A percentile compares a stretch with the other conserved stretches of the same genome.
Conservation (phyloP, 768 basidiomycete genomes). For the Pholiota molesta region DNA sequence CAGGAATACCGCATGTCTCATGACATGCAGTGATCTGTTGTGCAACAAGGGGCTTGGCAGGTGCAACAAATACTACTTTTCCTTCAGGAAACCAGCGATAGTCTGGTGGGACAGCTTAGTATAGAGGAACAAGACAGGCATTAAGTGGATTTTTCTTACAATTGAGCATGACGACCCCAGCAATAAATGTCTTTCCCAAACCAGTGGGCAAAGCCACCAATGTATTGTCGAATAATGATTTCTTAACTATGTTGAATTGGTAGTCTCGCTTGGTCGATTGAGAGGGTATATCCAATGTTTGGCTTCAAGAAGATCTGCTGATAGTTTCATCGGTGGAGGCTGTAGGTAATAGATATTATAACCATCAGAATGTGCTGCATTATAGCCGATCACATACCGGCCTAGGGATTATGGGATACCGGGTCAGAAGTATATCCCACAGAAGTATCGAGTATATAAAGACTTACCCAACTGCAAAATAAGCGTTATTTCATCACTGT, state of each 20-base stretch:
- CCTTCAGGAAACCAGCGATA: constrained; percentile 94
- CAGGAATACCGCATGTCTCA: constrained; percentile 90
- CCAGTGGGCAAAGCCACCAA: constrained; percentile 95
- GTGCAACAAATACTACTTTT: constrained; percentile 93
- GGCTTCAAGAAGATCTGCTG: constrained; percentile 74
- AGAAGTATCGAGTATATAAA: not conserved
- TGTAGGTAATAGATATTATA: constrained; percentile 26
- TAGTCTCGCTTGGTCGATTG: constrained; percentile 88
- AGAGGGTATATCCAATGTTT: constrained; percentile 92
- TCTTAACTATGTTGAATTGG: constrained; percentile 90
- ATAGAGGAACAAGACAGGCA: not conserved
- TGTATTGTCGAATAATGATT: constrained; percentile 89
- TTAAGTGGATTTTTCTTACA: constrained; percentile 46
- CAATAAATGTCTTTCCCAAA: constrained; percentile 97
- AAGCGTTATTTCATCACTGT: not conserved
- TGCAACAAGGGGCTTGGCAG: constrained; percentile 93
- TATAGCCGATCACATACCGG: constrained; percentile 13
- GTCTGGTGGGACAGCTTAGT: constrained; percentile 43
- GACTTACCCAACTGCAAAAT: constrained; percentile 54
- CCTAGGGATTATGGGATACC: constrained; percentile 3
- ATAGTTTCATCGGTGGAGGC: constrained; percentile 79
- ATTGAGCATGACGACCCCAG: constrained; percentile 95
- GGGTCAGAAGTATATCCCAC: not conserved
- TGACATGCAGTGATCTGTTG: constrained; percentile 97
- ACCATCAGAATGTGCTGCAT: not conserved